A percentile compares a stretch with the other conserved stretches of the same genome.
phyloP scores from a whole-genome alignment of 176 grass and related monocot species.

The Metroxylon sagu region DNA sequence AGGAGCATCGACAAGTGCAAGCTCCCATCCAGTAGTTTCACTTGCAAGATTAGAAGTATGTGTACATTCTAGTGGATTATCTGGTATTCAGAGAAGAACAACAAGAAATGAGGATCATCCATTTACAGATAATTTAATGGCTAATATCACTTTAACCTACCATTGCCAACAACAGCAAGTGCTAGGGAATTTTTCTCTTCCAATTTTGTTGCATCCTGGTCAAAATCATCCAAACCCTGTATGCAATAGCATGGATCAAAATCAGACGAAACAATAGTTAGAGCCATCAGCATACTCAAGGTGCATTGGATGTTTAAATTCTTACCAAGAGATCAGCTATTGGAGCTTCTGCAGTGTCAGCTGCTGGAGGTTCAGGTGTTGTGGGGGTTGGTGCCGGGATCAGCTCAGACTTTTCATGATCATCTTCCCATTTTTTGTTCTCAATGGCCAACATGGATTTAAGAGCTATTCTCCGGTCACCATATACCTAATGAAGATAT shows the following conservation, averaged over 20 bases:
- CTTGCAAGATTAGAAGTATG: not conserved
- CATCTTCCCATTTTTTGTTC: not conserved
- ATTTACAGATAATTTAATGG: not conserved
- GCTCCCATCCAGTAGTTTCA: not conserved
- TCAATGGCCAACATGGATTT: slow-evolving; percentile 4
- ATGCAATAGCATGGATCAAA: not conserved
- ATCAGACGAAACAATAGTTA: not conserved
- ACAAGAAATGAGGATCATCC: not conserved
- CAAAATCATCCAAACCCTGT: slow-evolving; percentile 9
- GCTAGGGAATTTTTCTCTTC: slow-evolving; percentile 9
- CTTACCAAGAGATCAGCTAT: slow-evolving; percentile 15
- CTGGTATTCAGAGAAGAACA: not conserved
- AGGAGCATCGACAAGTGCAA: not conserved
- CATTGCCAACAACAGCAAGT: not conserved
- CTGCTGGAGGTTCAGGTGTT: not conserved
- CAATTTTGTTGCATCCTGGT: slow-evolving; percentile 1
- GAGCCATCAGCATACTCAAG: not conserved
- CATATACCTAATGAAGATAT: not conserved
- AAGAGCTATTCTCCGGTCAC: not conserved
- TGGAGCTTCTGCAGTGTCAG: not conserved
- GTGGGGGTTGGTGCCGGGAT: not conserved
- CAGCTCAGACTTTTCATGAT: not conserved
- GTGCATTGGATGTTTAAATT: not conserved
- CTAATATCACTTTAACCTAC: not conserved
- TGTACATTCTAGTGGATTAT: not conserved